These are phyloP conservation scores for Cylindrodendrum hubeiense DNA, from an alignment of 2,329 filamentous ascomycete genomes.

Conservation along the genomic window DNA sequence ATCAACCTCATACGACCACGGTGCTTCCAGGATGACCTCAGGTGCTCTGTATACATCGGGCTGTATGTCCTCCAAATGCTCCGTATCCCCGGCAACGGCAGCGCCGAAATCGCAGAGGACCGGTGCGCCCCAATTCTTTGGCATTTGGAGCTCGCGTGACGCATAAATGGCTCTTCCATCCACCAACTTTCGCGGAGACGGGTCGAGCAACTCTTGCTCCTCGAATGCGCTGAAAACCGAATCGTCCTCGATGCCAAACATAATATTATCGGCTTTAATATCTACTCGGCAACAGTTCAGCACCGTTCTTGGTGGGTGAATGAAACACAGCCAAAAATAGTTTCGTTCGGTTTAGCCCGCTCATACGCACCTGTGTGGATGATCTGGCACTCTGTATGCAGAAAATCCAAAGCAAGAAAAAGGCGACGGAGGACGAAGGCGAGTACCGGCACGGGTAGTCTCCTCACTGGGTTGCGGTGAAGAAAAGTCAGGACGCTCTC, in stretches of 20 bases:
- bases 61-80: slow-evolving; percentile 53
- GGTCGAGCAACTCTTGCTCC: slow-evolving; percentile 53
- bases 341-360: neutral
- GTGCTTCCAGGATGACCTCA: slow-evolving; percentile 60
- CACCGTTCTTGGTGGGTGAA: slow-evolving; percentile 12
- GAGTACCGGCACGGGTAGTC: slow-evolving; percentile 51
- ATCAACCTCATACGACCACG: slow-evolving; percentile 61
- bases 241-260: slow-evolving; percentile 56
- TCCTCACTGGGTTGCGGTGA: slow-evolving; percentile 52
- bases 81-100: slow-evolving; percentile 50
- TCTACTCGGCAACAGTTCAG: slow-evolving; percentile 52
- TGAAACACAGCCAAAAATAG: slow-evolving; percentile 27
- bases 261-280: slow-evolving; percentile 62
- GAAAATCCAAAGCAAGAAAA: slow-evolving; percentile 58
- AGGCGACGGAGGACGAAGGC: slow-evolving; percentile 52
- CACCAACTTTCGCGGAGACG: slow-evolving; percentile 56
- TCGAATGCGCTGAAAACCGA: slow-evolving; percentile 54
- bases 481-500: slow-evolving; percentile 56
- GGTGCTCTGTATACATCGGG: slow-evolving; percentile 56
- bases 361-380: slow-evolving; percentile 57
- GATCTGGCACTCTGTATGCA: slow-evolving; percentile 59
- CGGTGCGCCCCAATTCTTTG: slow-evolving; percentile 47
- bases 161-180: slow-evolving; percentile 56
- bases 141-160: slow-evolving; percentile 54
- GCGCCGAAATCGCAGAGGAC: slow-evolving; percentile 65